Conservation (phyloP, 1,139 yeast species). For the Geotrichum reessii region DNA sequence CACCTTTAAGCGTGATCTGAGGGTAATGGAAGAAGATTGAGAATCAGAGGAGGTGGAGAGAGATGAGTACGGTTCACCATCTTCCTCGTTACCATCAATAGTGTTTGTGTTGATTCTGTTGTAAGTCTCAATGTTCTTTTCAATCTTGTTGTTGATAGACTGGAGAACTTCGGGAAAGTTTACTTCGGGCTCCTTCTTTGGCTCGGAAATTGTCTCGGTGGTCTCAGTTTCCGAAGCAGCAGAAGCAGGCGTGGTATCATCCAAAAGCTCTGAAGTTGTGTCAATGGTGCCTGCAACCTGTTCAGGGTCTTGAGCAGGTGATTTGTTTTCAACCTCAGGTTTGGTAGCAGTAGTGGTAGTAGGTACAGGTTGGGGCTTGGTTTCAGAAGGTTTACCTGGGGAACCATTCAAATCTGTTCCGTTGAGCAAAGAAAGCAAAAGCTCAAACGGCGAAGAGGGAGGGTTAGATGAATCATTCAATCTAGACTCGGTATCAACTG, state of each 20-base stretch:
- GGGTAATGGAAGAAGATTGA: background rate
- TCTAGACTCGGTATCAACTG: background rate
- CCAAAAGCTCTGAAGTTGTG: background rate
- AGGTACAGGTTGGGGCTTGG: background rate
- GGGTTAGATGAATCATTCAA: background rate
- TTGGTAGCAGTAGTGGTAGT: background rate
- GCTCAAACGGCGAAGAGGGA: conserved; percentile 2
- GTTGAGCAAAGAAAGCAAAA: conserved; percentile 2
- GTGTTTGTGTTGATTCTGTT: background rate
- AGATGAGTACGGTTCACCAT: background rate
- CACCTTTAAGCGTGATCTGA: conserved; percentile 9
- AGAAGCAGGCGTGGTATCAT: background rate
- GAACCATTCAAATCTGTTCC: background rate
- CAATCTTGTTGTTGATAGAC: background rate
- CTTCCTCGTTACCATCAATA: background rate
- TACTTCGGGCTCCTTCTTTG: background rate
- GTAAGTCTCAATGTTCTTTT: background rate
- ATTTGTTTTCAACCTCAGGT: background rate
- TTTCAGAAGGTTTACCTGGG: background rate
- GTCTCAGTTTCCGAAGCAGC: background rate
- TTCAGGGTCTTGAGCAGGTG: background rate
- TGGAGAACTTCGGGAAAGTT: background rate
- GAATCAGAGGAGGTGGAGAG: background rate
- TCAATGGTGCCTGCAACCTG: background rate
- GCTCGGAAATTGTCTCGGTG: background rate